Percentiles rank a stretch among this genome's conserved stretches.
phyloP scores from a whole-genome alignment of 805 yeast genomes.

The Ogataea degrootiae region DNA sequence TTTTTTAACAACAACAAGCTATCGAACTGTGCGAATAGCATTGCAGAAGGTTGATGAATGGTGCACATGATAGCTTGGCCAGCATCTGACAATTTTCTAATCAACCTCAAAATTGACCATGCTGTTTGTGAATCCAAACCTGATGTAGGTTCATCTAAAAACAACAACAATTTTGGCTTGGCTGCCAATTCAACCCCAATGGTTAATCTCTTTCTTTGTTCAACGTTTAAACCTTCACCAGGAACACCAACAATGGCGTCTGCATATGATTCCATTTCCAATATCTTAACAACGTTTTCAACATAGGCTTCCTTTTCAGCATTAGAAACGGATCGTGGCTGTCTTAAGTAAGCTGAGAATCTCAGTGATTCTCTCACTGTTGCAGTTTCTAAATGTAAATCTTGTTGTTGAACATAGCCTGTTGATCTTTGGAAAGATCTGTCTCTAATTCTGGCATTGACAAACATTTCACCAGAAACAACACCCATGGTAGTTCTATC shows the following conservation, averaged over 20 bases:
- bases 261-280: slow-evolving; percentile 48
- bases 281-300: slow-evolving; percentile 40
- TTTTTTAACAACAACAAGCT: slow-evolving; percentile 57
- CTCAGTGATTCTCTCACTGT: slow-evolving; percentile 49
- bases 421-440: slow-evolving; percentile 47
- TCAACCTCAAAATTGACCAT: slow-evolving; percentile 48
- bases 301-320: slow-evolving; percentile 43
- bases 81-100: slow-evolving; percentile 41
- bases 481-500: slow-evolving; percentile 48
- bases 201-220: slow-evolving; percentile 46
- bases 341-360: slow-evolving; percentile 44
- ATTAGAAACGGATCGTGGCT: slow-evolving; percentile 34
- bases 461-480: slow-evolving; percentile 49
- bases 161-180: slow-evolving; percentile 44
- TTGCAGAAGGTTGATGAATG: slow-evolving; percentile 80
- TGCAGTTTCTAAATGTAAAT: slow-evolving; percentile 41
- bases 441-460: slow-evolving; percentile 44
- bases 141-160: slow-evolving; percentile 58
- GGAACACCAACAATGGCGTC: slow-evolving; percentile 45
- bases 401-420: slow-evolving; percentile 55
- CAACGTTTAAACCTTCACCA: slow-evolving; percentile 47
- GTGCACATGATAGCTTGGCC: slow-evolving; percentile 59
- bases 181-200: slow-evolving; percentile 52
- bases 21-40: slow-evolving; percentile 68
- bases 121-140: slow-evolving; percentile 56